Conservation (phyloP, 192 early-diverging fungal species). For the Rhizophagus prolifer region DNA sequence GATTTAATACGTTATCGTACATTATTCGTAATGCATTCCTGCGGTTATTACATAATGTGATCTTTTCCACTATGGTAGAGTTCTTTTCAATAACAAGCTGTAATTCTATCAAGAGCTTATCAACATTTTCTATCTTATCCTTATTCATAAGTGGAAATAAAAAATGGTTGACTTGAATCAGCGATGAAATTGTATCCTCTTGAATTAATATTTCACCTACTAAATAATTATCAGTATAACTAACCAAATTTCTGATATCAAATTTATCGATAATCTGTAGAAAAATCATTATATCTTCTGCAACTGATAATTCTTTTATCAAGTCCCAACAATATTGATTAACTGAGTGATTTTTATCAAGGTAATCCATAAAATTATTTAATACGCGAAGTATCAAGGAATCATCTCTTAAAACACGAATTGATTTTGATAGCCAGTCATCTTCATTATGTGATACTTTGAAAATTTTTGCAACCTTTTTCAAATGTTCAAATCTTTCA, state of each 20-base stretch:
- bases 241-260: slow-evolving; percentile 27
- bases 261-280: background rate
- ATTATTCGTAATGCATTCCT: slow-evolving; percentile 22
- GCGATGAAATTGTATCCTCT: slow-evolving; percentile 18
- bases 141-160: background rate
- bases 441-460: background rate
- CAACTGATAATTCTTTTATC: background rate
- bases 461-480: background rate
- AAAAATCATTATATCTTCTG: background rate
- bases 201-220: slow-evolving; percentile 20
- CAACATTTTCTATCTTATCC: background rate
- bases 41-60: background rate
- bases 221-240: slow-evolving; percentile 18
- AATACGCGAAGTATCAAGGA: background rate
- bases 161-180: slow-evolving; percentile 27
- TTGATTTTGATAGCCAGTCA: background rate
- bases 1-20: slow-evolving; percentile 15
- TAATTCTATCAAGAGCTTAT: background rate
- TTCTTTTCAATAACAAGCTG: background rate
- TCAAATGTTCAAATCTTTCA: background rate
- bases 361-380: background rate
- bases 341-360: background rate
- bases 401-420: background rate
- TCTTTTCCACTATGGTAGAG: background rate
- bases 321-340: background rate